Evolutionary conservation across 371 early-diverging fungal species (phyloP), one percentile per base, ranked within the genome.

Genomic region (Mucor circinelloides): DNA sequence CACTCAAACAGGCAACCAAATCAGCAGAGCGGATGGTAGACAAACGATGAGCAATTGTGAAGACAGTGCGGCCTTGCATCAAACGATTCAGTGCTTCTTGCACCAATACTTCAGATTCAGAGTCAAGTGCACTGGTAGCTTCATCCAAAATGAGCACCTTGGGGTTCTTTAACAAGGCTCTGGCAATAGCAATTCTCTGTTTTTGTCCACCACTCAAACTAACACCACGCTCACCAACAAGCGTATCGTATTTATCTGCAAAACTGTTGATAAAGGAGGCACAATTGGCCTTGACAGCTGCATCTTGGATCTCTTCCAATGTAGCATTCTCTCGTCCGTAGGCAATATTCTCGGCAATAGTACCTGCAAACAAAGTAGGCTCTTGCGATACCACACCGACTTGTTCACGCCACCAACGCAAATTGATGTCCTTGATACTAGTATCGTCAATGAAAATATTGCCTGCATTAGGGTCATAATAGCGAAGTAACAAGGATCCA

Each of bases 131-230:
- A 46, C 91, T 88, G 0, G 97, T 96, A 1, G 96, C 94, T 76
- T 97, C 96, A 74, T 97, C 97, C 60, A 95, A 73, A 4, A 96
- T 81, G 19, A 95, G 79, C 55, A 94, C 83, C 52, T 82, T 84
- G 10, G 93, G 92, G 67, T 91, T 79, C 56, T 87, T 84, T 30
- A 94, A 69, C 21, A 95, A 70, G 3, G 94, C 93, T 17, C 95
- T 78, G 2, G 94, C 93, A 66, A 95, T 82, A 36, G 88, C 85
- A 72, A 93, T 79, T 6, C 75, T 80, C 68, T 96, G 95, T 71
- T 92, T 93, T 75, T 96, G 94, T 9, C 95, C 95, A 38, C 94
- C 95, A 65, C 88, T 87, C 28, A 96, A 77, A 32, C 84, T 85
- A 64, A 83, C 81, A 36, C 94, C 94, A 50, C 87, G 77, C 31